These are phyloP conservation scores for Fusarium mangiferae DNA, from an alignment of 2,329 filamentous ascomycete genomes.

Conservation along the genomic window DNA sequence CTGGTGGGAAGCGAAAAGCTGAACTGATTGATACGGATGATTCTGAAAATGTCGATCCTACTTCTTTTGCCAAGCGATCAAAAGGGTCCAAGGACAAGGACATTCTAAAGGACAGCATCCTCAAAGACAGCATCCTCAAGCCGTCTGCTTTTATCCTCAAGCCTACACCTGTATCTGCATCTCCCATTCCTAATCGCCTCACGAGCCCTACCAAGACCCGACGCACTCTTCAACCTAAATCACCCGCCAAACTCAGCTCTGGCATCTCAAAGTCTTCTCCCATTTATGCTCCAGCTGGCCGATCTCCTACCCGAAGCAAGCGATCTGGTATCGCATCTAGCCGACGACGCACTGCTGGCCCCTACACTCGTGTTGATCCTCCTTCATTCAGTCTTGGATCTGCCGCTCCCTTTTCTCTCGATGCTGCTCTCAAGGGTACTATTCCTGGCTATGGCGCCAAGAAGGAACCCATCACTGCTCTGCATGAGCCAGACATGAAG, in stretches of 20 bases:
- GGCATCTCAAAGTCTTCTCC: constrained; percentile 61
- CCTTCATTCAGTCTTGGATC: constrained; percentile 66
- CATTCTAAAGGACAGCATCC: constrained; percentile 51
- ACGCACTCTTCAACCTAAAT: constrained; percentile 63
- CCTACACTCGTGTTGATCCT: constrained; percentile 76
- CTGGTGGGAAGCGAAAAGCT: constrained; percentile 68
- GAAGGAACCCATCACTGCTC: constrained; percentile 40
- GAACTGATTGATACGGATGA: constrained; percentile 63
- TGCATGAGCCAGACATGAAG: constrained; percentile 62
- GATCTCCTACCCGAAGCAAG: constrained; percentile 80
- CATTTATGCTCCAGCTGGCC: constrained; percentile 77
- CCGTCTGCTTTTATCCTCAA: constrained; percentile 59
- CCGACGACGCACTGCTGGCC: constrained; percentile 72
- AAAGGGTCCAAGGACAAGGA: constrained; percentile 55
- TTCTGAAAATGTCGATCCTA: constrained; percentile 71
- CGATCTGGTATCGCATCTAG: constrained; percentile 74
- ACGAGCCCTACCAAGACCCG: constrained; percentile 51
- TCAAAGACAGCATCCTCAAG: constrained; percentile 59
- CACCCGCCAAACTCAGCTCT: constrained; percentile 61
- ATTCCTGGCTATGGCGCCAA: constrained; percentile 67
- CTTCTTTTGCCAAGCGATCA: constrained; percentile 66
- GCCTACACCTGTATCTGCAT: constrained; percentile 46
- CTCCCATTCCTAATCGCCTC: constrained; percentile 45
- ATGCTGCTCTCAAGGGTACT: constrained; percentile 83
- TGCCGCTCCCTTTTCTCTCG: constrained; percentile 82